Base-by-base conservation (phyloP, 371 early-diverging fungal species). In the Dinochytrium kinnereticum region DNA sequence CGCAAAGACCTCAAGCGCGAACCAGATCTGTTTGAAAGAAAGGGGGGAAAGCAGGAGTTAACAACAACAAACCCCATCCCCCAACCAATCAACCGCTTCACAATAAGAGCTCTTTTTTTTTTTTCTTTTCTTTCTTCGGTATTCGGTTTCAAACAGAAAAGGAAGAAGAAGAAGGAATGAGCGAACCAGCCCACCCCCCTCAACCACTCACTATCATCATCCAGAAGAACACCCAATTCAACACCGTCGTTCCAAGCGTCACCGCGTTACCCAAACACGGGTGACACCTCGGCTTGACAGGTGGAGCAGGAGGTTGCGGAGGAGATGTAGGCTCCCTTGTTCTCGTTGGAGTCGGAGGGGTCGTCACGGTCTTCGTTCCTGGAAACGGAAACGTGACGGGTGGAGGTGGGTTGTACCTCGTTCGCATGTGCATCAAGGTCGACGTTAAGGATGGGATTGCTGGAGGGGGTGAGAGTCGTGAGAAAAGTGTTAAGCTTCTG, bases 161-260 rank as follows among this genome's bases (percentile, higher is more conserved):
- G n/a, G n/a, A n/a, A n/a, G n/a, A n/a, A n/a, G n/a, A n/a, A n/a
- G n/a, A n/a, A n/a, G n/a, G n/a, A n/a, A n/a, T n/a, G n/a, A n/a
- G n/a, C n/a, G n/a, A n/a, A n/a, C n/a, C n/a, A n/a, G n/a, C n/a
- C n/a, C n/a, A n/a, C n/a, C n/a, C n/a, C n/a, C n/a, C n/a, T n/a
- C n/a, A n/a, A n/a, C n/a, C 30, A 55, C 57, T 26, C 26, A 55
- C 57, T 7, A 55, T 30, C 30, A 26, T 55, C 17, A 55, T 24
- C 57, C 57, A 55, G 26, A 55, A 55, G 30, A 55, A 55, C 7
- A 55, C 57, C 57, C 57, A 55, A 28, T 55, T 55, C 57, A 55
- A 28, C 21, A 55, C 30, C 10, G 57, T 24, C 21, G 30, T 30
- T 13, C 21, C 57, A 7, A 55, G 28, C 7, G 57, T 55, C 10